Evolutionary conservation across 805 yeast genomes (phyloP).

Genomic region (Nakazawaea laoshanensis): DNA sequence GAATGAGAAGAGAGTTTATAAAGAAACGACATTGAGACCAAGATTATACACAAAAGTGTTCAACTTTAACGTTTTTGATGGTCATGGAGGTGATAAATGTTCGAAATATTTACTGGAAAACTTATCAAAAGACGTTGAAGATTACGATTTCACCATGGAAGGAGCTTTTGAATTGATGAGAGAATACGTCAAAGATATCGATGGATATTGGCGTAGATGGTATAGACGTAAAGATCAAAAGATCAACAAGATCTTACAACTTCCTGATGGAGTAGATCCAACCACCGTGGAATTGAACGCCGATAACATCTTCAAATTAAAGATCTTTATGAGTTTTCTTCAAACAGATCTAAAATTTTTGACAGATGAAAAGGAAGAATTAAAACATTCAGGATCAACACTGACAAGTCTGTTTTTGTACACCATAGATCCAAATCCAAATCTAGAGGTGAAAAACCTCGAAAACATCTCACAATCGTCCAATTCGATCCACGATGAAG

Average conservation of each 20-base stretch:
- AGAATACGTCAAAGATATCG: constrained; percentile 51
- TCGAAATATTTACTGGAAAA: constrained; percentile 48
- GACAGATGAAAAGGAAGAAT: constrained; percentile 18
- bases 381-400: constrained; percentile 25
- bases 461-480: constrained; percentile 1
- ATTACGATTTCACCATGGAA: constrained; percentile 24
- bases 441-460: constrained; percentile 9
- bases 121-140: constrained; percentile 47
- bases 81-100: constrained; percentile 87
- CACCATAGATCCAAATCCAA: constrained; percentile 23
- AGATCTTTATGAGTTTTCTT: constrained; percentile 59
- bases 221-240: constrained; percentile 32
- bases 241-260: constrained; percentile 7
- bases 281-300: constrained; percentile 11
- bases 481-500: constrained; percentile 12
- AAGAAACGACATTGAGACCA: constrained; percentile 3
- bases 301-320: constrained; percentile 49
- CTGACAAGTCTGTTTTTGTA: constrained; percentile 24
- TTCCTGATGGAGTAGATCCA: constrained; percentile 8
- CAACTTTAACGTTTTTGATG: constrained; percentile 77
- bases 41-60: constrained; percentile 33
- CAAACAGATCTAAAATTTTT: constrained; percentile 58
- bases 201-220: constrained; percentile 84
- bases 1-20: constrained; percentile 8
- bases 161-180: constrained; percentile 33